Conservation (phyloP, 257 asterid species). For the Misopates orontium region DNA sequence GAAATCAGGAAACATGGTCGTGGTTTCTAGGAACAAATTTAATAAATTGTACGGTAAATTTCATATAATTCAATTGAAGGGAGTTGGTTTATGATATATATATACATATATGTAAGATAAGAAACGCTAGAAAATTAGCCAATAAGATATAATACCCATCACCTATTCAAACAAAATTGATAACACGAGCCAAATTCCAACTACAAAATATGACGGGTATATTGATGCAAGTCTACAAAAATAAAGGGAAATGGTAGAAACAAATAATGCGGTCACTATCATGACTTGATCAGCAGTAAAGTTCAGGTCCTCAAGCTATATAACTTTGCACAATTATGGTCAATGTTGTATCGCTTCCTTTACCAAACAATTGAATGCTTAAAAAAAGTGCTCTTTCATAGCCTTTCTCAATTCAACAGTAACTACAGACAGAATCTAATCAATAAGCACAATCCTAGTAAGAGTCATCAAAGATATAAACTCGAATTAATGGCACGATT, state of each 20-base stretch:
- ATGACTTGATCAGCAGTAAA: not conserved
- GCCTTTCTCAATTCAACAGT: not conserved
- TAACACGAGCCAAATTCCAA: too few species aligned
- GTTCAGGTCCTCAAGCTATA: not conserved
- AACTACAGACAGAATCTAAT: not conserved
- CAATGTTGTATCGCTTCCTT: not conserved
- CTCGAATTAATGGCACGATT: not conserved
- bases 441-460: not conserved
- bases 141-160: conserved; percentile 11
- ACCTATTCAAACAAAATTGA: not conserved
- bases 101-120: too few species aligned
- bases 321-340: not conserved
- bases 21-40: not conserved
- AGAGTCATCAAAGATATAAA: not conserved
- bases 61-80: not conserved
- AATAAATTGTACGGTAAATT: not conserved
- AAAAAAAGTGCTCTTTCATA: not conserved
- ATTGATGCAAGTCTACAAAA: not conserved
- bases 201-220: too few species aligned
- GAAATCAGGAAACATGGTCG: conserved; percentile 4
- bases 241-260: not conserved
- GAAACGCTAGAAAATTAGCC: conserved; percentile 8
- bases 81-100: not conserved
- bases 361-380: too few species aligned
- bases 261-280: not conserved